Percentiles rank a stretch among this genome's conserved stretches.
phyloP scores from a whole-genome alignment of 192 early-diverging fungal species.

The Coemansia sp. region DNA sequence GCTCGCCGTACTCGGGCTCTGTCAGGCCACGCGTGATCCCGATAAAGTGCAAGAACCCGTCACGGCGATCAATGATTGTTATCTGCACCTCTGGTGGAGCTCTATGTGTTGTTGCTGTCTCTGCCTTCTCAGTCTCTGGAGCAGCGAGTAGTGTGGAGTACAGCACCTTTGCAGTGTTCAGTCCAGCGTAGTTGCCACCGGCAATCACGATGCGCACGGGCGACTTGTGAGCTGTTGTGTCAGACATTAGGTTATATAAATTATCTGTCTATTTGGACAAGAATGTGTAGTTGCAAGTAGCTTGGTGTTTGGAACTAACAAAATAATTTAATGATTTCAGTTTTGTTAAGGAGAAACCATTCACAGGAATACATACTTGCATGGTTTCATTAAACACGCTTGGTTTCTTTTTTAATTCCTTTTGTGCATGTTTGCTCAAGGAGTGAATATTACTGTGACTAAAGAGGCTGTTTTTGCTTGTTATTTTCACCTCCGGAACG shows the following conservation, averaged over 20 bases:
- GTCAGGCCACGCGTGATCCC: conserved; percentile 50
- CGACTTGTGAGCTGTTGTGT: not conserved
- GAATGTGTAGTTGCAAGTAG: not conserved
- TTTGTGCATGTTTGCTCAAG: too few relatives aligned
- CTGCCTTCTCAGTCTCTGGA: not conserved
- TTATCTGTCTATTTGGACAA: not conserved
- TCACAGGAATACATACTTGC: too few relatives aligned
- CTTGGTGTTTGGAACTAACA: not conserved
- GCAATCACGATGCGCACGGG: conserved; percentile 24
- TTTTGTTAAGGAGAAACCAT: too few relatives aligned
- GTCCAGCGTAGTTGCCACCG: conserved; percentile 44
- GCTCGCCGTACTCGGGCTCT: conserved; percentile 44
- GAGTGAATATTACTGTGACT: too few relatives aligned
- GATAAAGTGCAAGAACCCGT: conserved; percentile 56
- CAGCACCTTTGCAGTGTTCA: conserved; percentile 24
- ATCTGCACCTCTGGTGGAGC: conserved; percentile 25
- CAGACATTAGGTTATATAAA: not conserved
- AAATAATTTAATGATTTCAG: too few relatives aligned
- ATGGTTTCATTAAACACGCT: too few relatives aligned
- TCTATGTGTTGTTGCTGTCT: not conserved
- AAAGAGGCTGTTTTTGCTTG: too few relatives aligned
- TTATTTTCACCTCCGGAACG: too few relatives aligned
- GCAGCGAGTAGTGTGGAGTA: conserved; percentile 24
- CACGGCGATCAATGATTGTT: conserved; percentile 54
- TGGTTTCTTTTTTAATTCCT: too few relatives aligned